Evolutionary conservation across 495 filamentous ascomycete genomes (phyloP).

Genomic region (Rhypophila decipiens): DNA sequence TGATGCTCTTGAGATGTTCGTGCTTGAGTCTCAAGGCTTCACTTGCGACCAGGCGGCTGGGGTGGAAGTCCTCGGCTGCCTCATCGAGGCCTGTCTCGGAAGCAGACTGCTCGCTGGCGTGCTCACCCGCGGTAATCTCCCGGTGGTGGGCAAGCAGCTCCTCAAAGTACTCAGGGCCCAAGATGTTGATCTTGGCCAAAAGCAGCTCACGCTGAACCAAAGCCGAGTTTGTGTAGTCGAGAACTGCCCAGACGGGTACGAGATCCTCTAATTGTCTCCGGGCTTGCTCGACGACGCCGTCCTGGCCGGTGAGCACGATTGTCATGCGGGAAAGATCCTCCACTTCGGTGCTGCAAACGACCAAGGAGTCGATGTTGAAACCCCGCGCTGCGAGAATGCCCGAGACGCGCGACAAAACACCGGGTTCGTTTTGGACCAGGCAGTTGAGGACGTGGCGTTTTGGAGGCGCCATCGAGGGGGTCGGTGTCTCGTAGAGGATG

Average conservation of each 20-base stretch:
- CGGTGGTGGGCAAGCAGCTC: conserved; percentile 92
- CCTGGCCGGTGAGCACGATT: conserved; percentile 91
- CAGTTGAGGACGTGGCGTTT: conserved; percentile 97
- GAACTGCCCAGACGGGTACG: conserved; percentile 95
- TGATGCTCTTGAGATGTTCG: conserved; percentile 91
- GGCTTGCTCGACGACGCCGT: conserved; percentile 96
- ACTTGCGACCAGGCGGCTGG: conserved; percentile 71
- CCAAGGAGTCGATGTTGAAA: conserved; percentile 98
- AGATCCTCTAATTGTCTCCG: conserved; percentile 92
- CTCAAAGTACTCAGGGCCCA: conserved; percentile 96
- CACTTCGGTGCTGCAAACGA: conserved; percentile 98
- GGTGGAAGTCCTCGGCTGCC: conserved; percentile 69
- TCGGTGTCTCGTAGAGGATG: conserved; percentile 96
- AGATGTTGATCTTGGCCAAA: conserved; percentile 91
- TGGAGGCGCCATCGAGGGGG: conserved; percentile 72
- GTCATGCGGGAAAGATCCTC: conserved; percentile 97
- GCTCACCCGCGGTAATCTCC: conserved; percentile 48
- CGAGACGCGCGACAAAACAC: conserved; percentile 91
- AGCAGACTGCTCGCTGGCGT: conserved; percentile 27
- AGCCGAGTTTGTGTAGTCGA: conserved; percentile 89
- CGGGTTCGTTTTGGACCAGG: conserved; percentile 97
- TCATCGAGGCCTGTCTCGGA: conserved; percentile 29
- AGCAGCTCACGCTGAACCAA: conserved; percentile 95
- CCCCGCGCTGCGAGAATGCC: conserved; percentile 93
- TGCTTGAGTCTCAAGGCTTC: conserved; percentile 93